Evolutionary conservation across 495 filamentous ascomycete species (phyloP), one percentile per base, ranked within the genome.

Genomic region (Saxophila tyrrhenica): DNA sequence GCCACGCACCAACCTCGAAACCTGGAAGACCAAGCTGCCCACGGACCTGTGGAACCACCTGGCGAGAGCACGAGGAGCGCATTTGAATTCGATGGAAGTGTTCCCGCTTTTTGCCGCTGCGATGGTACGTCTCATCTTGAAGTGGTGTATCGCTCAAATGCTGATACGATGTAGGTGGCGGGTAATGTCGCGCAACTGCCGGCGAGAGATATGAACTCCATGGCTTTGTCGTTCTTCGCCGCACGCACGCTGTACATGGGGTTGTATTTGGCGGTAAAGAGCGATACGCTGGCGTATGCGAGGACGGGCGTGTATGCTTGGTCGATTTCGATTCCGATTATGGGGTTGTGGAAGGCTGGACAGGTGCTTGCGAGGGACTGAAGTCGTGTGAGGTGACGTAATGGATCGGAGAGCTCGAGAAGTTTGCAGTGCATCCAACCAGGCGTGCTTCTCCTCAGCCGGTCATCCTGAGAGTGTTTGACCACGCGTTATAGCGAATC

Each of bases 91-190:
- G 1, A 44, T 57, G 54, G 54, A 57, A 41, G 43, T 57, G 5
- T 57, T 57, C 29, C 54, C 54, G n/a, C 42, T 57, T 1, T 57
- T 51, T 29, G 54, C 54, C 19, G 54, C 54, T n/a, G 48, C 54
- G 15, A 39, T 57, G 23, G 54, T 57, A 19, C 24, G 49, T 51
- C 7, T 35, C 29, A 35, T 7, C 29, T n/a, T 15, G 20, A 5
- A n/a, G n/a, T 25, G 13, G n/a, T 50, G 19, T 10, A 2, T 8
- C 1, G 13, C 46, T 21, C 16, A 5, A 25, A 2, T 9, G 24
- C 48, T 50, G 39, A 56, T 23, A 51, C 3, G 1, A 2, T 41
- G 2, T 15, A 57, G 54, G 22, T 57, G 25, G 54, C 54, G 9
- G 54, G 54, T n/a, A 57, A 57, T 51, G 41, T 48, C 3, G 54